Conservation (phyloP, 2,329 filamentous ascomycete genomes). For the Cladosporium sp. region DNA sequence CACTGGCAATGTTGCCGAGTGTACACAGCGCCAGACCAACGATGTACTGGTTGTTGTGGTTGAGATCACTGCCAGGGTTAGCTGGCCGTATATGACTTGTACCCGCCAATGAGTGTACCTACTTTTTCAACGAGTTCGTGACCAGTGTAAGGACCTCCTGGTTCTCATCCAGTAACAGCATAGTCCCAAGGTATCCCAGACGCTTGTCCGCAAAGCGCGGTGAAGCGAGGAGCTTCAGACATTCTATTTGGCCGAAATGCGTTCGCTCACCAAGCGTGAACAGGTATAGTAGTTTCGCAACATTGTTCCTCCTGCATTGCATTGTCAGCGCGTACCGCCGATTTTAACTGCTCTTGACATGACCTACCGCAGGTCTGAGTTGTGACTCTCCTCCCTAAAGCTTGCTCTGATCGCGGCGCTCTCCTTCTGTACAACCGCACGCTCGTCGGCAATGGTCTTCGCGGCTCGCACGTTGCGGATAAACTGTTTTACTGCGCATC, state of each 20-base stretch:
- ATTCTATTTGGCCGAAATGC: slow-evolving; percentile 99
- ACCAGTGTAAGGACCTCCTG: slow-evolving; percentile 96
- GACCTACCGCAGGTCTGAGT: slow-evolving; percentile 81
- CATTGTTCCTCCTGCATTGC: slow-evolving; percentile 82
- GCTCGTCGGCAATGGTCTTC: slow-evolving; percentile 98
- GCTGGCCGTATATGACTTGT: background rate
- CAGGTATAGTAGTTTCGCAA: slow-evolving; percentile 95
- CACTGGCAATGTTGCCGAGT: slow-evolving; percentile 92
- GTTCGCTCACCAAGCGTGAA: slow-evolving; percentile 97
- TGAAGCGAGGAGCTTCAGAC: slow-evolving; percentile 92
- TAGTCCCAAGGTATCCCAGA: slow-evolving; percentile 91
- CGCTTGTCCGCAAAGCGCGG: slow-evolving; percentile 98
- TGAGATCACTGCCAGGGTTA: slow-evolving; percentile 69
- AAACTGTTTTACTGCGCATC: slow-evolving; percentile 86
- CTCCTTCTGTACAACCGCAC: slow-evolving; percentile 97
- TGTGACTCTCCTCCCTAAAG: slow-evolving; percentile 94
- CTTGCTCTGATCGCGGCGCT: slow-evolving; percentile 96
- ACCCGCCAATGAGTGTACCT: slow-evolving; percentile 35
- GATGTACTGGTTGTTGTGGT: slow-evolving; percentile 97
- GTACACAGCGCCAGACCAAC: slow-evolving; percentile 95
- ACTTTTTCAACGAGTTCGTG: slow-evolving; percentile 98
- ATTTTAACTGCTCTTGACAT: background rate
- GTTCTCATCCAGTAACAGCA: slow-evolving; percentile 94
- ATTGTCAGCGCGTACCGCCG: slow-evolving; percentile 16
- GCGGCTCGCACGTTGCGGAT: slow-evolving; percentile 98